Evolutionary conservation across 164 flowering plant genomes (phyloP).

Genomic region (Tetrastigma voinierianum): DNA sequence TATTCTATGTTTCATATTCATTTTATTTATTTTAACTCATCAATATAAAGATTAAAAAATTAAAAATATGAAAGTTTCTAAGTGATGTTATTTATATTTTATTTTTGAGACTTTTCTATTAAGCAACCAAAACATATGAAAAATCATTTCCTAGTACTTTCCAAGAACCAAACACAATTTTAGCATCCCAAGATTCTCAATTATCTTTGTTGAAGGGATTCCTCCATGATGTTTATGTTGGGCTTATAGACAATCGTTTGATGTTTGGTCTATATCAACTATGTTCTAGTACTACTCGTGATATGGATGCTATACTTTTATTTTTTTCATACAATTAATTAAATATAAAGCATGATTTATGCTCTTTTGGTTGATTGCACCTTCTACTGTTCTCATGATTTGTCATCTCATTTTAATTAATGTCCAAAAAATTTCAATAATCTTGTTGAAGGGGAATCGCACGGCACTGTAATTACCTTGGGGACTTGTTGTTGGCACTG

Average conservation of each 20-base stretch:
- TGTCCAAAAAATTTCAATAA: neutral
- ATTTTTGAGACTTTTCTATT: no score
- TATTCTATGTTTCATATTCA: no score
- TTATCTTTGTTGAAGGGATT: no score
- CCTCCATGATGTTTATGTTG: neutral
- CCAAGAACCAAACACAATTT: no score
- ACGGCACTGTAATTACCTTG: slow-evolving; percentile 93
- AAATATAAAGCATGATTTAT: neutral
- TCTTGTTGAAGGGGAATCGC: slow-evolving; percentile 78
- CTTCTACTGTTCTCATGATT: slow-evolving; percentile 1
- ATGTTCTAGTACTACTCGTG: neutral
- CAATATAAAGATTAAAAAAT: no score
- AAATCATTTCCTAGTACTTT: no score
- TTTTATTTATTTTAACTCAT: no score
- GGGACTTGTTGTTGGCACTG: slow-evolving; percentile 82
- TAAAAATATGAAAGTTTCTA: no score
- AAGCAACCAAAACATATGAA: no score
- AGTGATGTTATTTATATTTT: no score
- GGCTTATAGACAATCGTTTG: neutral
- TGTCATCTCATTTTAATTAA: neutral
- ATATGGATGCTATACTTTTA: neutral
- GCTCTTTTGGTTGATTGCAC: neutral
- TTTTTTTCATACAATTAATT: neutral
- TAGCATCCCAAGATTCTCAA: no score
- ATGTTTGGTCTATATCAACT: neutral